A percentile compares a stretch with the other conserved stretches of the same genome.
Conservation (phyloP, 805 yeast genomes). For the Schwanniomyces polymorphus region DNA sequence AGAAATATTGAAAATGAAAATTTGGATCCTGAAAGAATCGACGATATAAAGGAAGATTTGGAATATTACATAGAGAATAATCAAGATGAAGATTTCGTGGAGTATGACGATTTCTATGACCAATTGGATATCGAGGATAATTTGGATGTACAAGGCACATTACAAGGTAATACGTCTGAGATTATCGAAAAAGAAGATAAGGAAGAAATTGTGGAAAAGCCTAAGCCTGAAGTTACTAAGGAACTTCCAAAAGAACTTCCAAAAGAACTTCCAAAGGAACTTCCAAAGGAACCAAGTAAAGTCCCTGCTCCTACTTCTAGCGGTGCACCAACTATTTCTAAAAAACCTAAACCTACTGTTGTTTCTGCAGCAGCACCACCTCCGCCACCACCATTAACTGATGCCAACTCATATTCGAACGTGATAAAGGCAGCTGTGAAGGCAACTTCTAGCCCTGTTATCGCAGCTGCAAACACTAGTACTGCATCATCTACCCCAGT, state of each 20-base stretch:
- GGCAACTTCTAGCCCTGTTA: constrained; percentile 8
- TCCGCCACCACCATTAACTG: constrained; percentile 20
- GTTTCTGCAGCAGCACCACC: constrained; percentile 22
- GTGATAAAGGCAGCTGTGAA: constrained; percentile 21
- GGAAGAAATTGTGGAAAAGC: background rate
- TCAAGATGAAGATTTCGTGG: constrained; percentile 89
- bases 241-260: constrained; percentile 1
- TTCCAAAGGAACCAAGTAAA: background rate
- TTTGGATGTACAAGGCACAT: constrained; percentile 24
- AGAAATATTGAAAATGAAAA: constrained; percentile 78
- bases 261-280: constrained; percentile 3
- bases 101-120: constrained; percentile 91
- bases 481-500: constrained; percentile 2
- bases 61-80: constrained; percentile 91
- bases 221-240: constrained; percentile 3
- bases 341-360: constrained; percentile 13
- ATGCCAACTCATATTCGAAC: constrained; percentile 21
- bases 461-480: constrained; percentile 1
- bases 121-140: constrained; percentile 64
- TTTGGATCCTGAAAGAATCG: constrained; percentile 73
- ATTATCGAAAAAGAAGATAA: constrained; percentile 3
- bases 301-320: constrained; percentile 10
- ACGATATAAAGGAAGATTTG: constrained; percentile 82
- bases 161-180: constrained; percentile 18
- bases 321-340: constrained; percentile 3